Evolutionary conservation across 257 asterid species (phyloP).

Genomic region (Catharanthus roseus): DNA sequence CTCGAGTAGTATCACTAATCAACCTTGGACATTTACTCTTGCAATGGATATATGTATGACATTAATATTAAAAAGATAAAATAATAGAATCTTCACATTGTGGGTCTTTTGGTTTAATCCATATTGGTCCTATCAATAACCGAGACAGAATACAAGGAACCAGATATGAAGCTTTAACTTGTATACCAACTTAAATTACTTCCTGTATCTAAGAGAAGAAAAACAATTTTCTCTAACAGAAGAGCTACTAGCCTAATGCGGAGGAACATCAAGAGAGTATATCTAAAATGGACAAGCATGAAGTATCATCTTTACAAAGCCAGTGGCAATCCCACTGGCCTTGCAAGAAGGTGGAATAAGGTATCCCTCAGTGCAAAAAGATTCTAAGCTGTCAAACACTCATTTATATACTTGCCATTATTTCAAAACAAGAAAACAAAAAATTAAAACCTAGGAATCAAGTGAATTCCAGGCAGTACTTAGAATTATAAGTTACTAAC

Average conservation of each 20-base stretch:
- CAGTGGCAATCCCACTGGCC: neutral
- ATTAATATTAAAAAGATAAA: neutral
- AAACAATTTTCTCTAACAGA: neutral
- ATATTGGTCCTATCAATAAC: neutral
- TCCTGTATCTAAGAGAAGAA: constrained; percentile 2
- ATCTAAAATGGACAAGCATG: neutral
- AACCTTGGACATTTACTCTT: neutral
- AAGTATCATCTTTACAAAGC: neutral
- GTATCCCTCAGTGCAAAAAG: neutral
- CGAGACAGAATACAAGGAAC: neutral
- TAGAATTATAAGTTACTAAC: neutral
- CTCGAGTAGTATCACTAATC: no score
- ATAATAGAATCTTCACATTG: neutral
- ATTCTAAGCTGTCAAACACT: neutral
- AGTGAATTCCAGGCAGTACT: neutral
- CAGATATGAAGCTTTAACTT: neutral
- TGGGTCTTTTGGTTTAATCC: neutral
- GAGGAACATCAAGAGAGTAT: neutral
- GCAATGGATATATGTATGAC: neutral
- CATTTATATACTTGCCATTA: neutral
- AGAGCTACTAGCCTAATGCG: neutral
- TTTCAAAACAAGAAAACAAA: neutral
- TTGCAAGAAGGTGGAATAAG: neutral
- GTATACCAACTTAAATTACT: neutral
- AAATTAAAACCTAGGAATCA: neutral